Evolutionary conservation across 768 basidiomycete genomes (phyloP).

Genomic region (Lactarius sanguifluus): DNA sequence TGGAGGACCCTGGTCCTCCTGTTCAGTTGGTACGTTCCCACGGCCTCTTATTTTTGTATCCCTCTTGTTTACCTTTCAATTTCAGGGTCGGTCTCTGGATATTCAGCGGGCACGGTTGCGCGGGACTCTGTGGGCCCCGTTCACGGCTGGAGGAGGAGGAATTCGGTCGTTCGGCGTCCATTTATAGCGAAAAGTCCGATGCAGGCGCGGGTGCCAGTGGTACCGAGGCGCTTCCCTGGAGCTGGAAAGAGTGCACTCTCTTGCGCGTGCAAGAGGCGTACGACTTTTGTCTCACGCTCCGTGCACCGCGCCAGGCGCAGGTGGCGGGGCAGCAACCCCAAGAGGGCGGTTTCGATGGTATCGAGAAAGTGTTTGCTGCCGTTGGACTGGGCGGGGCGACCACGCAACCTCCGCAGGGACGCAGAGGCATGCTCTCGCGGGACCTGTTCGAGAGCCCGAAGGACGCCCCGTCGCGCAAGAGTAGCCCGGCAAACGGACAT

Average conservation of each 20-base stretch:
- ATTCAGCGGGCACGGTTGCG: constrained; percentile 71
- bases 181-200: constrained; percentile 48
- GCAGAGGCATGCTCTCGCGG: constrained; percentile 57
- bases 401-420: constrained; percentile 49
- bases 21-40: constrained; percentile 55
- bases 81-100: constrained; percentile 76
- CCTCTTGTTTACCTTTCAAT: not conserved
- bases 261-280: constrained; percentile 74
- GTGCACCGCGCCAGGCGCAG: constrained; percentile 35
- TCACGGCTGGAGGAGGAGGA: constrained; percentile 84
- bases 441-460: constrained; percentile 64
- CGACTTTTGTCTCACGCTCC: constrained; percentile 69
- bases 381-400: constrained; percentile 46
- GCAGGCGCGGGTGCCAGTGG: constrained; percentile 35
- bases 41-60: not conserved
- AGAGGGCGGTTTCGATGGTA: constrained; percentile 46
- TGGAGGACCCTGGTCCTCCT: constrained; percentile 72
- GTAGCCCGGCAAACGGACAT: constrained; percentile 28
- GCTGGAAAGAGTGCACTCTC: constrained; percentile 72
- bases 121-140: constrained; percentile 81
- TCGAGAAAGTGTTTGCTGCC: constrained; percentile 61
- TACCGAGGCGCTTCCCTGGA: constrained; percentile 62
- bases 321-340: constrained; percentile 34
- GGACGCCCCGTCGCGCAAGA: constrained; percentile 33
- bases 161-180: constrained; percentile 55